Evolutionary conservation across 23 red algal genomes (phyloP), one percentile per base, ranked within the genome.

Genomic region (Gracilaria domingensis): DNA sequence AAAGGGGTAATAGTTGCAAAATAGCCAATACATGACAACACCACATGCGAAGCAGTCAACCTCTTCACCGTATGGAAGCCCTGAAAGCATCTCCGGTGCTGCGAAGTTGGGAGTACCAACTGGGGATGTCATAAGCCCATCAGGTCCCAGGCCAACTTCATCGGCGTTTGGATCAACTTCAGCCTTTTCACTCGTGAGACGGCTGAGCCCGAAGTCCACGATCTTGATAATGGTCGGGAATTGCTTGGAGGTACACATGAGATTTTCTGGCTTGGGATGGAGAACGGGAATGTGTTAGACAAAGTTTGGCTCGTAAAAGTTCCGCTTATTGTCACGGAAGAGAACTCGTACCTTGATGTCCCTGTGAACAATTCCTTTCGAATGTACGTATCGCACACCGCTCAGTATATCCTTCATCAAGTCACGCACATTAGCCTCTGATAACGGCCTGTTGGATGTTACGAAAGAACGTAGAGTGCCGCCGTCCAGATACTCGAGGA

Each of bases 21-120:
- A 75, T 45, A 96, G 69, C 39, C 76, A 93, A 59, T 96, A 96
- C 73, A 91, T 66, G 12, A 96, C 87, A 0, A 96, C 88, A 26
- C 95, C 95, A 29, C 79, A 83, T 33, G 95, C 87, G 75, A 86
- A 96, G 58, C 91, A 53, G 51, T 96, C 95, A 23, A 96, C 95
- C 30, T 90, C 79, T 72, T 73, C 26, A 11, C 87, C 82, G 53
- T 96, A 96, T 7, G 95, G 91, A 12, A 88, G 56, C 12, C 82
- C 75, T n/a, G 64, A 78, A 47, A 93, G 69, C 32, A 96, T 73
- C 45, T 96, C 95, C 28, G 95, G 95, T 20, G 95, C 95, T 28
- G 83, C 88, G 47, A 90, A 96, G 44, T 69, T 82, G 4, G 91
- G 85, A 21, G 95, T 96, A 4, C 95, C 95, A 11, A 96, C 91